Percentiles rank a stretch among this genome's conserved stretches.
phyloP scores from a whole-genome alignment of 2,329 filamentous ascomycete species.

The Xylariaceae sp. region DNA sequence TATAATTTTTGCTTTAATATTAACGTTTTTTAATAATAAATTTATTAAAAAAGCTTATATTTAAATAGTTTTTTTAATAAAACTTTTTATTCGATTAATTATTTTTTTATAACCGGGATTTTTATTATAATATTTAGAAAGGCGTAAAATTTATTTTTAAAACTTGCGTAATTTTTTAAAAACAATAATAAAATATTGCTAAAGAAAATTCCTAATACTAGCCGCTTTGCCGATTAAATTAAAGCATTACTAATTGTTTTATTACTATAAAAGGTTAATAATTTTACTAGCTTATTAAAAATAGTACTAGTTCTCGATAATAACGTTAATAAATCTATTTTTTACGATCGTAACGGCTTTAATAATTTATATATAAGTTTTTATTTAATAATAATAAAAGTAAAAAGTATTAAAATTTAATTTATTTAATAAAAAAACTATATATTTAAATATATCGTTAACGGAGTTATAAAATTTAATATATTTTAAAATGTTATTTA shows the following conservation, averaged over 20 bases:
- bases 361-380: background rate
- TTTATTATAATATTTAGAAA: background rate
- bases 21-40: background rate
- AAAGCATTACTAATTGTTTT: too few relatives aligned
- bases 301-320: background rate
- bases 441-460: background rate
- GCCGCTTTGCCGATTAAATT: too few relatives aligned
- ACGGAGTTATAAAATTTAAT: background rate
- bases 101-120: background rate
- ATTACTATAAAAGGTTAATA: too few relatives aligned
- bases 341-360: background rate
- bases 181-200: background rate
- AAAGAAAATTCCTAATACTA: too few relatives aligned
- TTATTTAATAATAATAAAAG: background rate
- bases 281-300: background rate
- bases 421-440: background rate
- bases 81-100: background rate
- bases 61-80: background rate
- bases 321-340: background rate
- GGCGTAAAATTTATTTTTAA: background rate
- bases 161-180: background rate
- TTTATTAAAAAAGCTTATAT: background rate
- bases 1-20: background rate
- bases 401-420: background rate
- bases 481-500: background rate